Evolutionary conservation across 2,329 filamentous ascomycete species (phyloP), one percentile per base, ranked within the genome.

Genomic region (Madurella fahalii): DNA sequence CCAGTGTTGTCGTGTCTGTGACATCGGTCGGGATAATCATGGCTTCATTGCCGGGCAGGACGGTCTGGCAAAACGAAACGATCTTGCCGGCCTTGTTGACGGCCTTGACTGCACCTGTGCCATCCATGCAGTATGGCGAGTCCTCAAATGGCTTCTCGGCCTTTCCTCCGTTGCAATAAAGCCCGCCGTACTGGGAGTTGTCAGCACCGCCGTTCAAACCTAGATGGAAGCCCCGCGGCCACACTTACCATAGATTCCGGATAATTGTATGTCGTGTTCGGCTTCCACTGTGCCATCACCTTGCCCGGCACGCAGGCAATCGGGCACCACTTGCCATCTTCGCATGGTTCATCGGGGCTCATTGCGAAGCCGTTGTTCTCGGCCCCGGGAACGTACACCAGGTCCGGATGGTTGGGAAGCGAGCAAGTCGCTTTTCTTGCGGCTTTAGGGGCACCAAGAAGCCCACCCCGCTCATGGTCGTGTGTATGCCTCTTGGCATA

Each of bases 11-110:
- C 9, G 68, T 69, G 58, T 75, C 72, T 18, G 75, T 65, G 45
- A 91, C 84, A 58, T 84, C 70, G n/a, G 87, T 92, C 15, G 87
- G 87, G 64, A 91, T 91, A 62, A 91, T 76, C 87, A 92, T 92
- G 57, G 85, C 85, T 73, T 92, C 88, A 64, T 90, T 86, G 47
- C 88, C 88, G 16, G 88, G 88, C 57, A 91, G 72, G 13, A 90
- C 85, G 4, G 88, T 92, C 71, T 92, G 88, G 71, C 88, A 92
- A 71, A 88, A 89, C 2, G 88, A 82, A 52, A 90, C 79, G 13
- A 77, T 66, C 37, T 75, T 72, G 43, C 81, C 78, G 58, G 79
- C 81, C 62, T 85, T 84, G 74, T 90, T 92, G 57, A 83, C 75
- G 37, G 80, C 87, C 53, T 77, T 74, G 51, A 92, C 78, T 8